phyloP scores from a whole-genome alignment of 495 filamentous ascomycete species.

The Cladorrhinum samala region DNA sequence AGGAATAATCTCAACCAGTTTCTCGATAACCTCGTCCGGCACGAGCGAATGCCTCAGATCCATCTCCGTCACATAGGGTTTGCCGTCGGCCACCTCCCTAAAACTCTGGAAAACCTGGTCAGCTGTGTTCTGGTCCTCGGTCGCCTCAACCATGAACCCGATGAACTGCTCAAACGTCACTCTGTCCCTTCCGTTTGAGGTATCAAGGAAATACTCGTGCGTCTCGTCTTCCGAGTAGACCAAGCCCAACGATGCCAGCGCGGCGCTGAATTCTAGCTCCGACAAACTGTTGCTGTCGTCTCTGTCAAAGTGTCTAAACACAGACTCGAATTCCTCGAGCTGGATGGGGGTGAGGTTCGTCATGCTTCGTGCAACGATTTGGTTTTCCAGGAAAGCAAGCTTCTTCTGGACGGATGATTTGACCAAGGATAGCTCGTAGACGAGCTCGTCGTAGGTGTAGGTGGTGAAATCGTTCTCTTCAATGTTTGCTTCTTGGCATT shows the following conservation, averaged over 20 bases:
- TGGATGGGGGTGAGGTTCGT: constrained; percentile 97
- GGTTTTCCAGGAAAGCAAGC: constrained; percentile 92
- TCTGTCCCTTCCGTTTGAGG: constrained; percentile 63
- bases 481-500: constrained; percentile 94
- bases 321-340: constrained; percentile 94
- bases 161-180: constrained; percentile 99
- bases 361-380: constrained; percentile 94
- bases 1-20: constrained; percentile 82
- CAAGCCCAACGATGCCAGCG: constrained; percentile 83
- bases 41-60: constrained; percentile 91
- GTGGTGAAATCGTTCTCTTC: constrained; percentile 99
- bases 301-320: constrained; percentile 97
- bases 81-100: constrained; percentile 94
- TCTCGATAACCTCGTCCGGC: constrained; percentile 90
- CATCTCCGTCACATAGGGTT: constrained; percentile 97
- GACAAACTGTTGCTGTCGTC: constrained; percentile 84
- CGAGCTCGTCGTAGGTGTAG: constrained; percentile 92
- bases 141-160: constrained; percentile 96
- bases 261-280: constrained; percentile 92
- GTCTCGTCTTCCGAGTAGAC: constrained; percentile 96
- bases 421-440: constrained; percentile 88
- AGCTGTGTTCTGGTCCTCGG: constrained; percentile 96
- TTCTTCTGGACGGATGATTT: constrained; percentile 90
- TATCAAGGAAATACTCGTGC: constrained; percentile 81
- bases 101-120: constrained; percentile 98